phyloP scores from a whole-genome alignment of 148 eudicot species.

The Hydrangea macrophylla region DNA sequence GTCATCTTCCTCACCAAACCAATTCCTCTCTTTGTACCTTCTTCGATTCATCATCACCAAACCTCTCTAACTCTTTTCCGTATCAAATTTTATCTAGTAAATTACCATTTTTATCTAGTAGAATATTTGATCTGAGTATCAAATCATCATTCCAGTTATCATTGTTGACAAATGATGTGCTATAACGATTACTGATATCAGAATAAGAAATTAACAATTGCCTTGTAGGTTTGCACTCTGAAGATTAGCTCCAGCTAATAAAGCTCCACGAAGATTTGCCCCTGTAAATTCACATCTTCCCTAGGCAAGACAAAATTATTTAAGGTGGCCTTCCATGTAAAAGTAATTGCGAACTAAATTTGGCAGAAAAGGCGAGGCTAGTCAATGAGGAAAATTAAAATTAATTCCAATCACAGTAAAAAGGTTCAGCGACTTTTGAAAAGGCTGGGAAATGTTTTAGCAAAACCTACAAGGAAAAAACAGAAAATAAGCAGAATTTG shows the following conservation, averaged over 20 bases:
- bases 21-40: too few species aligned
- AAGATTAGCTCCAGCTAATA: conserved; percentile 82
- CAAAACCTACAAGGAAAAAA: background rate
- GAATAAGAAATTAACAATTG: conserved; percentile 18
- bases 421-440: background rate
- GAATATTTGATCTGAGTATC: too few species aligned
- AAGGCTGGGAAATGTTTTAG: too few species aligned
- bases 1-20: too few species aligned
- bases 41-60: too few species aligned
- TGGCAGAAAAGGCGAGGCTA: background rate
- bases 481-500: conserved; percentile 9
- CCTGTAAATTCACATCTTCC: conserved; percentile 96
- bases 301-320: conserved; percentile 38
- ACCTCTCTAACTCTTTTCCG: too few species aligned
- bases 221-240: conserved; percentile 97
- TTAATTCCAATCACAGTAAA: background rate
- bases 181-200: background rate
- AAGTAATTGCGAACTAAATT: background rate
- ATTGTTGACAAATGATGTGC: background rate
- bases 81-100: too few species aligned
- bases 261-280: conserved; percentile 91
- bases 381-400: background rate
- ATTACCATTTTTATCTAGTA: too few species aligned
- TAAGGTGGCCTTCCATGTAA: conserved; percentile 23
- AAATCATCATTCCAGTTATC: conserved; percentile 1